Conservation (phyloP, 192 early-diverging fungal species). For the Umbelopsis ramanniana region DNA sequence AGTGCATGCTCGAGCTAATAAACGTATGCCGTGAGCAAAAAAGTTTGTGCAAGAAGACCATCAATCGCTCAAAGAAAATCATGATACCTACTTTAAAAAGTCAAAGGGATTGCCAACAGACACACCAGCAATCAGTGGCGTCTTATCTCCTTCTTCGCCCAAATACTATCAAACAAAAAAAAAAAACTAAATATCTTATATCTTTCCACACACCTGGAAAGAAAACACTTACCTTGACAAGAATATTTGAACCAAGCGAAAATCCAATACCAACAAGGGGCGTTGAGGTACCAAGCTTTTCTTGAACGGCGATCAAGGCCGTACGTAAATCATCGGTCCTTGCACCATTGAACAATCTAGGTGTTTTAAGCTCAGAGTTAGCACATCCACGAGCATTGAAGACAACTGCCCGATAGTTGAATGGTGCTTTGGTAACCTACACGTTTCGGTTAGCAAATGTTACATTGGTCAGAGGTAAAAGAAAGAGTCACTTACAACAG, state of each 20-base stretch:
- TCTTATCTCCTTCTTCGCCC: conserved; percentile 79
- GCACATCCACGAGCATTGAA: conserved; percentile 92
- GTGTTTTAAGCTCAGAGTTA: conserved; percentile 74
- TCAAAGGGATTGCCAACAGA: conserved; percentile 91
- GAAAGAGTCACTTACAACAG: conserved; percentile 44
- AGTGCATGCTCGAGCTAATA: conserved; percentile 20
- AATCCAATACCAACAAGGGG: conserved; percentile 85
- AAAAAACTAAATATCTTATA: conserved; percentile 17
- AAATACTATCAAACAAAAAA: conserved; percentile 56
- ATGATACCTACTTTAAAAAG: conserved; percentile 56
- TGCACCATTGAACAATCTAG: conserved; percentile 81
- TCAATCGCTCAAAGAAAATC: too few relatives aligned
- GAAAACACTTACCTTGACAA: conserved; percentile 68
- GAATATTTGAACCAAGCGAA: conserved; percentile 90
- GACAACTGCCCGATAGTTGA: conserved; percentile 78
- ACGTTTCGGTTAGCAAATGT: background rate
- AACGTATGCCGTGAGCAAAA: conserved; percentile 38
- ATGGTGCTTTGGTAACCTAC: conserved; percentile 51
- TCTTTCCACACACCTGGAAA: background rate
- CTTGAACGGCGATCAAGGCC: conserved; percentile 59
- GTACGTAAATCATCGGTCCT: conserved; percentile 80
- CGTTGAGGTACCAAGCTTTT: conserved; percentile 55
- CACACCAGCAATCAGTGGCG: conserved; percentile 74
- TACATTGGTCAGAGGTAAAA: background rate
- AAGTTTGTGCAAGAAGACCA: conserved; percentile 50